Evolutionary conservation across 495 filamentous ascomycete genomes (phyloP).

Genomic region (Aspergillus baeticus): DNA sequence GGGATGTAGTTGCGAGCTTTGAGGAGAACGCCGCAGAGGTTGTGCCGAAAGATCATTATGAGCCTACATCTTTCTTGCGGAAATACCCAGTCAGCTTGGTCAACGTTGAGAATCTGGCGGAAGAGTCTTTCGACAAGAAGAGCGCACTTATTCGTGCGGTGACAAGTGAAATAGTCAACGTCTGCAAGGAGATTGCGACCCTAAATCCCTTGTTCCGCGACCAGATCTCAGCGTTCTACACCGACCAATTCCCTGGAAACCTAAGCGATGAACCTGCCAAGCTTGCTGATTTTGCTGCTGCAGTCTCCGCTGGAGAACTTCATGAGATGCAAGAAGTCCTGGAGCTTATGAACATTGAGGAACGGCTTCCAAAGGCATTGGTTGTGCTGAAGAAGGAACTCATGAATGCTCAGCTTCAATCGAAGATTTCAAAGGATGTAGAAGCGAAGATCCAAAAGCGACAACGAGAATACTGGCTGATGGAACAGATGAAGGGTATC

Average conservation of each 20-base stretch:
- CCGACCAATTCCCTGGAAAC: slow-evolving; percentile 91
- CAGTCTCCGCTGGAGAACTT: slow-evolving; percentile 86
- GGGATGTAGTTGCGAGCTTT: slow-evolving; percentile 96
- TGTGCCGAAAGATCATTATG: slow-evolving; percentile 61
- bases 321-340: slow-evolving; percentile 94
- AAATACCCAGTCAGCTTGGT: slow-evolving; percentile 91
- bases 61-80: slow-evolving; percentile 85
- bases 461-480: slow-evolving; percentile 97
- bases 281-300: slow-evolving; percentile 94
- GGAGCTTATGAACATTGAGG: slow-evolving; percentile 81
- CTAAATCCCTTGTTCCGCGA: slow-evolving; percentile 96
- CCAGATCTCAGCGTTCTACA: slow-evolving; percentile 95
- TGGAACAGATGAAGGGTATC: slow-evolving; percentile 99
- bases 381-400: slow-evolving; percentile 94
- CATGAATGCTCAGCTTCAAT: slow-evolving; percentile 95
- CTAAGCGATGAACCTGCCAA: slow-evolving; percentile 92
- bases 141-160: slow-evolving; percentile 82
- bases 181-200: slow-evolving; percentile 93
- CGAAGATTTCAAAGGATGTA: slow-evolving; percentile 97
- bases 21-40: slow-evolving; percentile 64
- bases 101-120: slow-evolving; percentile 87
- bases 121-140: slow-evolving; percentile 88
- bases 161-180: slow-evolving; percentile 95
- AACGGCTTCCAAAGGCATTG: slow-evolving; percentile 84
- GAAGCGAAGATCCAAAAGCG: slow-evolving; percentile 97